Evolutionary conservation across 768 basidiomycete genomes (phyloP).

Genomic region (Russula virescens): DNA sequence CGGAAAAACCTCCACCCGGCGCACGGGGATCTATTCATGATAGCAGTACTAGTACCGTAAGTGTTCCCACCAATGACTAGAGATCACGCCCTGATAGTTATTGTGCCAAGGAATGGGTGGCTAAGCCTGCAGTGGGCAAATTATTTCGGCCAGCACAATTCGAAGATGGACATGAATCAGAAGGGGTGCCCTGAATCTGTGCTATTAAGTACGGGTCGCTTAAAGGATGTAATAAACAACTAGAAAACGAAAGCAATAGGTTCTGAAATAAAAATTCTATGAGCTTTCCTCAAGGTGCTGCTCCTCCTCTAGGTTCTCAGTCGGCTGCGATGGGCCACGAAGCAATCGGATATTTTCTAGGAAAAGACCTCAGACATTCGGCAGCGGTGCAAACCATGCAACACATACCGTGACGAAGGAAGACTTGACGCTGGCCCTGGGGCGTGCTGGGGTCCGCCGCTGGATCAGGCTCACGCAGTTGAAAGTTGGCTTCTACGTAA

Average conservation of each 20-base stretch:
- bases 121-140: slow-evolving; percentile 19
- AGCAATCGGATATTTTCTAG: slow-evolving; percentile 54
- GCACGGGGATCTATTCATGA: slow-evolving; percentile 15
- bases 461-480: slow-evolving; percentile 66
- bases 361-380: slow-evolving; percentile 2
- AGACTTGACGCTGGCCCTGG: slow-evolving; percentile 74
- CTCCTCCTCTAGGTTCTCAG: slow-evolving; percentile 1
- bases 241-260: not conserved
- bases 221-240: not conserved
- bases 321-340: slow-evolving; percentile 11
- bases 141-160: slow-evolving; percentile 22
- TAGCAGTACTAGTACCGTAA: slow-evolving; percentile 19
- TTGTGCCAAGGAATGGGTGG: slow-evolving; percentile 17
- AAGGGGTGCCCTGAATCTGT: slow-evolving; percentile 7
- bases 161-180: slow-evolving; percentile 21
- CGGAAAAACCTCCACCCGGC: slow-evolving; percentile 14
- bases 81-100: not conserved
- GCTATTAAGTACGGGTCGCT: not conserved
- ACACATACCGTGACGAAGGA: slow-evolving; percentile 67
- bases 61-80: not conserved
- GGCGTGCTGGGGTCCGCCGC: slow-evolving; percentile 60
- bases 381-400: not conserved
- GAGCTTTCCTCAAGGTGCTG: slow-evolving; percentile 2
- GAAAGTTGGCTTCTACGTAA: slow-evolving; percentile 75
- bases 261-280: slow-evolving; percentile 9